Base-by-base conservation (phyloP, 768 basidiomycete genomes). In the Galerina marginata region DNA sequence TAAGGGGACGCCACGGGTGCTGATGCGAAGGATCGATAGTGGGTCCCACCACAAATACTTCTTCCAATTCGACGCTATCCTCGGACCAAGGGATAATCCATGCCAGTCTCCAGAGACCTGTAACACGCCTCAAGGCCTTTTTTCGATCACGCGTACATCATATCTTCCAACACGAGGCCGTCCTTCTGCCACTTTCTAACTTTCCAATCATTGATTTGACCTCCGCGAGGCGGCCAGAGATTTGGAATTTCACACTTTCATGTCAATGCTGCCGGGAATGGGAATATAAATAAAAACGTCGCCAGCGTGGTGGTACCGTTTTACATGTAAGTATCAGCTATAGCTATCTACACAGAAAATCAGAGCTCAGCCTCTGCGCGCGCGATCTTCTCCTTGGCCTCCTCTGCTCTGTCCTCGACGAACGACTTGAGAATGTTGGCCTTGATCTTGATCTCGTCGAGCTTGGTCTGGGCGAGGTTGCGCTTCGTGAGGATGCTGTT, bases 401-500 rank as follows among this genome's bases (percentile, higher is more conserved):
- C 74, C 64, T 74, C 74, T 7, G 70, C 59, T 38, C 62, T 71
- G 63, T 82, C 76, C 63, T 75, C 74, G 37, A 71, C 62, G 62
- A 94, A 93, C 0, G 90, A 85, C 14, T 76, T 72, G 49, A 95
- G 83, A 67, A 99, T 85, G 79, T 99, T 99, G 55, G 86, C 83
- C 79, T 96, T 98, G 72, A 92, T 84, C 76, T 93, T 91, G 70
- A 98, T 88, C 78, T 98, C 95, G 71, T 99, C 97, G 44, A 95
- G 76, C 77, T 99, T 98, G 43, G 81, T 75, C 0, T 84, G 81
- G 7, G 90, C 81, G 44, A 98, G 79, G n/a, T 80, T 87, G 50
- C 89, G 88, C 75, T 95, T 96, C 67, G 79, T 75, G 59, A 96
- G 81, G 68, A 96, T 91, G 61, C 85, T 84, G 59, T 80, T 81